A percentile compares a stretch with the other conserved stretches of the same genome.
Conservation (phyloP, 345 rosid species). For the Hibiscus trionum region DNA sequence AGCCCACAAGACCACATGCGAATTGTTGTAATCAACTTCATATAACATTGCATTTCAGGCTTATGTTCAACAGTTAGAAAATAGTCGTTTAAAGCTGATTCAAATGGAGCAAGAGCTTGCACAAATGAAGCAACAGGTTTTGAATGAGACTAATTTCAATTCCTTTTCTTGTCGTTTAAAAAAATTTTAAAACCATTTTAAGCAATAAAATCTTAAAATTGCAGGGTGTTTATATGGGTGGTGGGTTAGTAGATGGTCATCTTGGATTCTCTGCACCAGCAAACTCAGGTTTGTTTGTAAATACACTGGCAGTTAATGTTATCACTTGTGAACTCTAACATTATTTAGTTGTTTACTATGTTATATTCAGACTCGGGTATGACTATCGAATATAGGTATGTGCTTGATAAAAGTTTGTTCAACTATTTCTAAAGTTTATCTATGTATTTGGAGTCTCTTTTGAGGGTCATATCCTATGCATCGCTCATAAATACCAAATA, state of each 20-base stretch:
- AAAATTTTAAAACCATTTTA: not conserved
- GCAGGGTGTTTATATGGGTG: constrained; percentile 55
- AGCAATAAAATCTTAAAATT: constrained; percentile 2
- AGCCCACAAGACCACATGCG: not conserved
- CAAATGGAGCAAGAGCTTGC: constrained; percentile 87
- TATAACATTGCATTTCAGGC: constrained; percentile 46
- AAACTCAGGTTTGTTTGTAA: constrained; percentile 52
- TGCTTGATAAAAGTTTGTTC: not conserved
- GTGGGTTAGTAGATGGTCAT: constrained; percentile 41
- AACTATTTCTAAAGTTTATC: not conserved
- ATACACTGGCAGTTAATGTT: not conserved
- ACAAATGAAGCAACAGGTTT: constrained; percentile 72
- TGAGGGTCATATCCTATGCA: not conserved
- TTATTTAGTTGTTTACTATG: not conserved
- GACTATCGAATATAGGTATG: not conserved
- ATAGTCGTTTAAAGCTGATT: constrained; percentile 73
- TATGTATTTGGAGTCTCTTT: not conserved
- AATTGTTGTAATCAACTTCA: constrained; percentile 6
- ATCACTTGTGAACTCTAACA: not conserved
- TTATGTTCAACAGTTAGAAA: constrained; percentile 90
- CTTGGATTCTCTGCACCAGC: constrained; percentile 43
- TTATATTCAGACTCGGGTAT: not conserved
- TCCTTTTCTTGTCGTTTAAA: not conserved
- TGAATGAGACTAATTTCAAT: constrained; percentile 1
- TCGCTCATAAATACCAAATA: not conserved